Evolutionary conservation across 768 basidiomycete species (phyloP), one percentile per base, ranked within the genome.

Genomic region (Calocybe gangraenosa): DNA sequence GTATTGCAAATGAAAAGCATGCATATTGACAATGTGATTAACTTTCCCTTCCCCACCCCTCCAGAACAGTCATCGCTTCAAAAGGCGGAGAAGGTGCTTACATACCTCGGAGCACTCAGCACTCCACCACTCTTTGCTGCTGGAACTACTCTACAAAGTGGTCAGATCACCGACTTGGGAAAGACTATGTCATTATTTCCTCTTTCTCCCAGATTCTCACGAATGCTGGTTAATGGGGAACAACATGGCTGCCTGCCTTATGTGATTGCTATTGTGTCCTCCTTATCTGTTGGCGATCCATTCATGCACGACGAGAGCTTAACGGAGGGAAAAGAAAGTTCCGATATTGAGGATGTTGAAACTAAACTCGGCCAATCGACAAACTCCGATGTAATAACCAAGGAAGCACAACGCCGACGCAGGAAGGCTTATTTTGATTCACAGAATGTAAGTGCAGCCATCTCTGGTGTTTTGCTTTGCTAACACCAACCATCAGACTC

Each of bases 1-100:
- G 89, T 98, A 7, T 72, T 98, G 23, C 94, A 97, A 64, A 97
- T 99, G 95, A 99, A 99, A 72, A 84, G 82, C 63, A 97, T 99
- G 93, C 91, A 95, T 59, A 95, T 99, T 47, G 93, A 98, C 58
- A 76, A 91, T 1, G 92, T 98, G 31, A 74, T 91, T 55, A 98
- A 98, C 67, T 99, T 99, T 64, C 96, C 96, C 13, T 98, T 98
- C 67, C 96, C 96, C 1, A 97, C 96, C 0, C 87, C 95, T 11
- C 96, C 96, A 0, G 90, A 96, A 62, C 79, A 85, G 30, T 57
- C 64, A 8, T 76, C 80, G 3, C 71, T 99, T 35, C 75, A 71
- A 46, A 86, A 84, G 58, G 92, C 96, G 2, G 94, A 99, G 65
- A 81, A 73, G 37, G 73, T 84, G 3, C 72, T 99, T 32, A 78